phyloP scores from a whole-genome alignment of 805 yeast genomes.

The Candida suzukii region DNA sequence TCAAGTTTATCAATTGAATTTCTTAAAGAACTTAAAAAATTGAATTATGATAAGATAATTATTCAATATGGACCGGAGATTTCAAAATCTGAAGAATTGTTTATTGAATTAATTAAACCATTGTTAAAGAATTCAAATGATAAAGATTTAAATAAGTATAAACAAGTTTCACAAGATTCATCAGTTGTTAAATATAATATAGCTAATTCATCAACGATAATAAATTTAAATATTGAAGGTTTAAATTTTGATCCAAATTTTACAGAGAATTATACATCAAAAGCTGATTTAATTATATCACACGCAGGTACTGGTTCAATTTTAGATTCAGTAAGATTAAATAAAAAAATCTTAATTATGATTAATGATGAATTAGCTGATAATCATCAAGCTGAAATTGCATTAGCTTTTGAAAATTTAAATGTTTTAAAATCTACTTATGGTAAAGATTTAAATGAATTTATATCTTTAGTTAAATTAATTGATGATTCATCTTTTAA shows the following conservation, averaged over 20 bases:
- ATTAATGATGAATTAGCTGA: slow-evolving; percentile 72
- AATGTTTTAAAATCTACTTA: slow-evolving; percentile 18
- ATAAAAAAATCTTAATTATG: slow-evolving; percentile 59
- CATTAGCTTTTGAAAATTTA: slow-evolving; percentile 39
- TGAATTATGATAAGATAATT: slow-evolving; percentile 34
- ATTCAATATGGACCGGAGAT: slow-evolving; percentile 53
- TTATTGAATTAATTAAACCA: background rate
- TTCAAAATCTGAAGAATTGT: slow-evolving; percentile 12
- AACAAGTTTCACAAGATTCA: too few relatives aligned
- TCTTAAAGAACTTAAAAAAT: slow-evolving; percentile 23
- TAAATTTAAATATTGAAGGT: slow-evolving; percentile 30
- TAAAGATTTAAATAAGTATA: too few relatives aligned
- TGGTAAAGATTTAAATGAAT: slow-evolving; percentile 3
- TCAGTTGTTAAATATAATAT: too few relatives aligned
- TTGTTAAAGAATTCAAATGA: background rate
- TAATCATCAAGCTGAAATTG: slow-evolving; percentile 79
- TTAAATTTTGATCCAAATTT: slow-evolving; percentile 37
- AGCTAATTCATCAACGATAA: too few relatives aligned
- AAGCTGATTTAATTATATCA: slow-evolving; percentile 60
- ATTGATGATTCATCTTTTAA: slow-evolving; percentile 8
- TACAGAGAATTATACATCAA: slow-evolving; percentile 32
- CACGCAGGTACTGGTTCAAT: slow-evolving; percentile 95
- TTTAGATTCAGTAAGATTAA: slow-evolving; percentile 58
- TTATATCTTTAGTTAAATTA: slow-evolving; percentile 7
- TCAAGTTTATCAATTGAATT: slow-evolving; percentile 31